phyloP scores from a whole-genome alignment of 805 yeast genomes.

The Zygosaccharomyces siamensis region DNA sequence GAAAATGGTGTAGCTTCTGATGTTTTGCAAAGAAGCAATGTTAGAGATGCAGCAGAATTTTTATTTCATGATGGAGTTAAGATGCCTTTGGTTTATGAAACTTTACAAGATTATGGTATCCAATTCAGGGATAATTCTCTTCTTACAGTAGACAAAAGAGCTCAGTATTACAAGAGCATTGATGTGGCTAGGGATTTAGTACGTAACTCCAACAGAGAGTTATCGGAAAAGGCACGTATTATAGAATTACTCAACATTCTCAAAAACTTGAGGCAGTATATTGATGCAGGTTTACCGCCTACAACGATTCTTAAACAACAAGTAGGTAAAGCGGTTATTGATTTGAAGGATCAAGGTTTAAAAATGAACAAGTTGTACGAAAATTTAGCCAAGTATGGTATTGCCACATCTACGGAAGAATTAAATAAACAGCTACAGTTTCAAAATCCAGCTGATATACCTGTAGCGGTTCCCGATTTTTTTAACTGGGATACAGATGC shows the following conservation, averaged over 20 bases:
- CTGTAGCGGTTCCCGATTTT: constrained; percentile 2
- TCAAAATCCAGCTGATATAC: not conserved
- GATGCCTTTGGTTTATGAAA: constrained; percentile 29
- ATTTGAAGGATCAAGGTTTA: constrained; percentile 26
- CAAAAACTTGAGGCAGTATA: constrained; percentile 21
- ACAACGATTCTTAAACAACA: constrained; percentile 13
- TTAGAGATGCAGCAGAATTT: constrained; percentile 25
- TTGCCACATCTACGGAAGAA: constrained; percentile 17
- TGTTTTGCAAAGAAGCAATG: constrained; percentile 7
- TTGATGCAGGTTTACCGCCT: constrained; percentile 29
- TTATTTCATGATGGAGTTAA: constrained; percentile 28
- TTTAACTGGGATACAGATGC: constrained; percentile 1
- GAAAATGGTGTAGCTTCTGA: constrained; percentile 15
- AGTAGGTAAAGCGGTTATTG: constrained; percentile 22
- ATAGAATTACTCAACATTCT: constrained; percentile 17
- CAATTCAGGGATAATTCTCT: constrained; percentile 14
- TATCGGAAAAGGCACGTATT: constrained; percentile 18
- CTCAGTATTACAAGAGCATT: constrained; percentile 28
- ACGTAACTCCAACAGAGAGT: constrained; percentile 19
- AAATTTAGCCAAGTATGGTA: constrained; percentile 21
- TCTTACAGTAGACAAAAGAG: constrained; percentile 21
- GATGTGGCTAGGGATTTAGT: constrained; percentile 27
- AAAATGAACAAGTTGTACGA: constrained; percentile 31
- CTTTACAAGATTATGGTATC: constrained; percentile 29
- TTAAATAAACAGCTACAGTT: constrained; percentile 6